Conservation (phyloP, 2,329 filamentous ascomycete species). For the Fusarium austroafricanum region DNA sequence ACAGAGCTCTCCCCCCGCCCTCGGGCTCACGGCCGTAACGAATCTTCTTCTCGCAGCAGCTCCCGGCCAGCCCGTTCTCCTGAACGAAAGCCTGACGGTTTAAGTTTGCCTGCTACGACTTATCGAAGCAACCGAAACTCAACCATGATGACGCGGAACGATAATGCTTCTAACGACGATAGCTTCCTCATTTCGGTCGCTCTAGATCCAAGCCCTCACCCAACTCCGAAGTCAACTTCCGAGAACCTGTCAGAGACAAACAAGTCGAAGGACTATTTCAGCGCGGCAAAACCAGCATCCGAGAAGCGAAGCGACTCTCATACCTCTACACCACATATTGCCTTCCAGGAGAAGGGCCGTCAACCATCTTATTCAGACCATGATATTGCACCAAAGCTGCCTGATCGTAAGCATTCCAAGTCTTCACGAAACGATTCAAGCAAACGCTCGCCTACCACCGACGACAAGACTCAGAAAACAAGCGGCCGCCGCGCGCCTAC, state of each 20-base stretch:
- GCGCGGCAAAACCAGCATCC: constrained; percentile 54
- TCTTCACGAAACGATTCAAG: constrained; percentile 57
- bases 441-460: constrained; percentile 48
- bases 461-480: constrained; percentile 55
- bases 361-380: constrained; percentile 64
- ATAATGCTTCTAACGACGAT: constrained; percentile 63
- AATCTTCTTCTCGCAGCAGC: constrained; percentile 66
- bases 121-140: constrained; percentile 85
- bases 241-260: constrained; percentile 59
- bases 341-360: constrained; percentile 86
- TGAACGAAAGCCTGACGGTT: constrained; percentile 68
- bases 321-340: constrained; percentile 84
- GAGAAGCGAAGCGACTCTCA: constrained; percentile 63
- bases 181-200: constrained; percentile 83
- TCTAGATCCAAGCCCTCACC: constrained; percentile 74
- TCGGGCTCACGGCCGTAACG: constrained; percentile 63
- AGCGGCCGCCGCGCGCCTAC: constrained; percentile 51
- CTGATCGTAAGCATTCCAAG: constrained; percentile 55
- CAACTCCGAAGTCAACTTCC: constrained; percentile 66
- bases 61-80: constrained; percentile 66
- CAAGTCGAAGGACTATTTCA: constrained; percentile 70
- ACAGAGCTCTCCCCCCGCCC: constrained; percentile 76
- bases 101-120: constrained; percentile 78
- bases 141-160: constrained; percentile 66
- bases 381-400: constrained; percentile 63